phyloP scores from a whole-genome alignment of 495 filamentous ascomycete genomes.

The Diplogelasinospora grovesii region DNA sequence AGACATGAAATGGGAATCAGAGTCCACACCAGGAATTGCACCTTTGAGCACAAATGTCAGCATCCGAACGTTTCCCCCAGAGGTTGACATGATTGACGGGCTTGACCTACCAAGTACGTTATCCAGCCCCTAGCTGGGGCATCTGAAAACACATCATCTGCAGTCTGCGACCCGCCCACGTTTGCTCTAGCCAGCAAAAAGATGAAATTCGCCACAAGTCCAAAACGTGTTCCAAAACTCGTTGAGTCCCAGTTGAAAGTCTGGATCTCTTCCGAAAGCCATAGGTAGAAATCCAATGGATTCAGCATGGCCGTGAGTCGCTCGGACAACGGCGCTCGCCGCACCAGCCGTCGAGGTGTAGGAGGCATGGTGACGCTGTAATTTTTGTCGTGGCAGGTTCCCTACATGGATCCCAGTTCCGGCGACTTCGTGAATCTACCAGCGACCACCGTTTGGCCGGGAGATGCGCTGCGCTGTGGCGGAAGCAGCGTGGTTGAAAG shows the following conservation, averaged over 20 bases:
- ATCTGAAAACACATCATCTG: slow-evolving; percentile 82
- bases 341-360: slow-evolving; percentile 56
- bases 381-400: neutral
- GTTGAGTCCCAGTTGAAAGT: slow-evolving; percentile 84
- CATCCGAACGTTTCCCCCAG: neutral
- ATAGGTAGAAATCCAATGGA: slow-evolving; percentile 80
- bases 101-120: slow-evolving; percentile 70
- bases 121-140: slow-evolving; percentile 55
- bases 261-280: slow-evolving; percentile 84
- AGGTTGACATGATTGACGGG: neutral
- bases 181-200: slow-evolving; percentile 84
- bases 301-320: slow-evolving; percentile 74
- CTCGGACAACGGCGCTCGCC: slow-evolving; percentile 66
- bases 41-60: slow-evolving; percentile 36
- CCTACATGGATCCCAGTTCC: too few species aligned
- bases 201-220: slow-evolving; percentile 64
- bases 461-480: too few species aligned
- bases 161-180: slow-evolving; percentile 41
- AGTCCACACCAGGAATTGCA: slow-evolving; percentile 59
- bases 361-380: slow-evolving; percentile 30
- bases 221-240: slow-evolving; percentile 64
- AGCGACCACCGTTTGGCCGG: too few species aligned
- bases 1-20: slow-evolving; percentile 55
- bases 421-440: too few species aligned
- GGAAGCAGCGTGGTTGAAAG: too few species aligned